These are phyloP conservation scores for Arachnomyces sp. DNA, from an alignment of 2,329 filamentous ascomycete genomes.

Conservation along the genomic window DNA sequence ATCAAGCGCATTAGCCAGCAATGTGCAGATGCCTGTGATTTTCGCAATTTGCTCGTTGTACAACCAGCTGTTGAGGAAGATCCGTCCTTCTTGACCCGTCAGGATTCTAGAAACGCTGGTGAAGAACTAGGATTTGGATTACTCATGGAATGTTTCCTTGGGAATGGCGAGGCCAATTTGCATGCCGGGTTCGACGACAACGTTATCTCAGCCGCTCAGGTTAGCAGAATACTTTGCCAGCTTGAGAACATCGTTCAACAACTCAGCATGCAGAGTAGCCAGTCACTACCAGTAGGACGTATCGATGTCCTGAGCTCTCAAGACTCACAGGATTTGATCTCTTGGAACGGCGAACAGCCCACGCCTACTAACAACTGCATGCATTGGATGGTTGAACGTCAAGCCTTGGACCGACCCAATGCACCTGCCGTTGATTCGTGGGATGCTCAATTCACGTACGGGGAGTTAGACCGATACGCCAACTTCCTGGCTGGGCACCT, in stretches of 20 bases:
- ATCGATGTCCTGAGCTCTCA: no score
- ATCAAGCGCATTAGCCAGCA: conserved; percentile 44
- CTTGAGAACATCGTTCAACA: conserved; percentile 11
- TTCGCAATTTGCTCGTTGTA: conserved; percentile 34
- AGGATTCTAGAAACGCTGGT: conserved; percentile 5
- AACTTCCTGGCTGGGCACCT: conserved; percentile 2
- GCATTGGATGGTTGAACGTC: conserved; percentile 17
- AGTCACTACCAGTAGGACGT: no score
- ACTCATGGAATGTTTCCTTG: conserved; percentile 9
- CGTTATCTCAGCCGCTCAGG: conserved; percentile 12
- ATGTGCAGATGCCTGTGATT: conserved; percentile 30
- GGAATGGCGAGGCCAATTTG: conserved; percentile 7
- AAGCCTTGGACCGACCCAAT: conserved; percentile 31
- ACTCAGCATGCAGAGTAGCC: not conserved
- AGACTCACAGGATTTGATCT: no score
- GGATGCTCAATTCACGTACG: conserved; percentile 4
- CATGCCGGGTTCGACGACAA: conserved; percentile 12
- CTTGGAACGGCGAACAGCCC: no score
- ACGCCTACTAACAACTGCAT: no score
- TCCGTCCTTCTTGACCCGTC: conserved; percentile 11
- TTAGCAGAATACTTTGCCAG: conserved; percentile 12
- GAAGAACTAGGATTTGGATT: conserved; percentile 11
- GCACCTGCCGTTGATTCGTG: conserved; percentile 4
- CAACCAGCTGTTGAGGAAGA: conserved; percentile 16
- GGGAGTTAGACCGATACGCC: conserved; percentile 14